These are phyloP conservation scores for Lindgomyces ingoldianus DNA, from an alignment of 495 filamentous ascomycete genomes.

Conservation along the genomic window DNA sequence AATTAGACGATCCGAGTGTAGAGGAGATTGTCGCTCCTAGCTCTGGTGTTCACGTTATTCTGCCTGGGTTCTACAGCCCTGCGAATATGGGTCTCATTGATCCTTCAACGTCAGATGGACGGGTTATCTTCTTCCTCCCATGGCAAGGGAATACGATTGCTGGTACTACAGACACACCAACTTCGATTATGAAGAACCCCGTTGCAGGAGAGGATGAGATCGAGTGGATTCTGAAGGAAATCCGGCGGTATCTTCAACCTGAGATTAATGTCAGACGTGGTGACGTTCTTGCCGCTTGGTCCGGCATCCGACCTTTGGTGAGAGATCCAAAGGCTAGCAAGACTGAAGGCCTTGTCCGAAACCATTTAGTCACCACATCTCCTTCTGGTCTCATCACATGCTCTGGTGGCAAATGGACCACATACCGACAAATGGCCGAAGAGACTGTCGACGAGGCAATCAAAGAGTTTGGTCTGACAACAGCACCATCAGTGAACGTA, in stretches of 20 bases:
- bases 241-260: slow-evolving; percentile 84
- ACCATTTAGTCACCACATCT: slow-evolving; percentile 88
- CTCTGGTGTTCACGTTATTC: slow-evolving; percentile 90
- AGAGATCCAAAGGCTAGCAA: slow-evolving; percentile 92
- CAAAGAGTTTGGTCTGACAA: slow-evolving; percentile 68
- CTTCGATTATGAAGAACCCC: slow-evolving; percentile 77
- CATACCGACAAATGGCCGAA: slow-evolving; percentile 98
- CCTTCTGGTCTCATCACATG: slow-evolving; percentile 85
- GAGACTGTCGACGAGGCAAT: slow-evolving; percentile 93
- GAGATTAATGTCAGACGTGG: slow-evolving; percentile 92
- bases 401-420: slow-evolving; percentile 99
- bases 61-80: slow-evolving; percentile 94
- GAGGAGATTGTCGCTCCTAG: slow-evolving; percentile 91
- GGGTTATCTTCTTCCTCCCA: slow-evolving; percentile 98
- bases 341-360: slow-evolving; percentile 92
- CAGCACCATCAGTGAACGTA: slow-evolving; percentile 58
- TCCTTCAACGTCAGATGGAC: slow-evolving; percentile 88
- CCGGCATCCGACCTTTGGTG: slow-evolving; percentile 89
- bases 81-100: slow-evolving; percentile 97
- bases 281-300: slow-evolving; percentile 95
- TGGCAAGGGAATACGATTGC: slow-evolving; percentile 99
- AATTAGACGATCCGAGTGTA: slow-evolving; percentile 75
- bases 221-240: slow-evolving; percentile 92
- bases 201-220: slow-evolving; percentile 91
- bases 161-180: slow-evolving; percentile 90